These are phyloP conservation scores for Phytophthora palmivora DNA, from an alignment of 352 stramenopile species.

Conservation along the genomic window DNA sequence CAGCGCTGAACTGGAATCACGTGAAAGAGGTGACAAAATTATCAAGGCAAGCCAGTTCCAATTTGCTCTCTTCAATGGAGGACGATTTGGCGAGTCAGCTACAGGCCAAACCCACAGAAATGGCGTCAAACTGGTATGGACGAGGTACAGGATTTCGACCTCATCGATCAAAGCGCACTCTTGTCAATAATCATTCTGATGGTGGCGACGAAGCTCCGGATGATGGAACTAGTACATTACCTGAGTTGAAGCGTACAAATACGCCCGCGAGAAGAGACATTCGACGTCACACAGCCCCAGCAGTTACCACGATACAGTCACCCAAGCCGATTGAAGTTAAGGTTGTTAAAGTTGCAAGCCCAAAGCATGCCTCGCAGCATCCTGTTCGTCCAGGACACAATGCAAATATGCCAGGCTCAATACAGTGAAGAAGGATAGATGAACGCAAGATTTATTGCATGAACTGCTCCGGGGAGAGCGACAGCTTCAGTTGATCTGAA, in stretches of 20 bases:
- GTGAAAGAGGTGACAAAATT: conserved; percentile 40
- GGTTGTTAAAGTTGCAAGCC: conserved; percentile 22
- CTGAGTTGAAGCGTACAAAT: conserved; percentile 8
- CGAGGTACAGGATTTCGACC: conserved; percentile 20
- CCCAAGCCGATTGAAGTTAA: conserved; percentile 15
- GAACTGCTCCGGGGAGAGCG: conserved; percentile 6
- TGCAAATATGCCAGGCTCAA: background rate
- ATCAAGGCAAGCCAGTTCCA: conserved; percentile 33
- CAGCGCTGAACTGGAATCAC: conserved; percentile 48
- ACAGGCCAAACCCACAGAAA: conserved; percentile 5
- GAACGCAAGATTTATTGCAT: conserved; percentile 15
- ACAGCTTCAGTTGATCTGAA: conserved; percentile 21
- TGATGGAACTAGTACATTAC: conserved; percentile 6
- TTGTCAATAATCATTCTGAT: conserved; percentile 1
- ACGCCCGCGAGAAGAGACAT: conserved; percentile 13
- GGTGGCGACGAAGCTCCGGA: background rate
- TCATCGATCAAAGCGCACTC: conserved; percentile 20
- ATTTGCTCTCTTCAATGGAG: conserved; percentile 41
- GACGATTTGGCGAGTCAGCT: conserved; percentile 40
- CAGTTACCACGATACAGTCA: conserved; percentile 4
- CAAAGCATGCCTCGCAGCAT: conserved; percentile 10
- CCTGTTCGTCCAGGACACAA: background rate
- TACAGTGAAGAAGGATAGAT: background rate
- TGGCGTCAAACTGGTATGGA: conserved; percentile 15
- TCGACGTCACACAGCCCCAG: conserved; percentile 20